Percentiles rank a stretch among this genome's conserved stretches.
phyloP scores from a whole-genome alignment of 306 rosid species.

The Cercis canadensis region DNA sequence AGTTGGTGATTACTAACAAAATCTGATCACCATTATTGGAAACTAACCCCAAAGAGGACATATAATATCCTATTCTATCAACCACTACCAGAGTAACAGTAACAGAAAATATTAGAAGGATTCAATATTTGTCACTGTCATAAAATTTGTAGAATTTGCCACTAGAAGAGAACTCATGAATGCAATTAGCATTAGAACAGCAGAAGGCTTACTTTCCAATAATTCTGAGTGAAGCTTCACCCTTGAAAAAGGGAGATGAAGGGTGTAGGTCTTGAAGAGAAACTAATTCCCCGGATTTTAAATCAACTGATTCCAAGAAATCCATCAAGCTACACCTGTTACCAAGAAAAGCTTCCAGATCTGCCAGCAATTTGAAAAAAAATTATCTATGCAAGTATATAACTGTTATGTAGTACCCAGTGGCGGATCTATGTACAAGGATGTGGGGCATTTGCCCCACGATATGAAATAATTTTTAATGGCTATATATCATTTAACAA shows the following conservation, averaged over 20 bases:
- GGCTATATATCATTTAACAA: no score
- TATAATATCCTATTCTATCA: not conserved
- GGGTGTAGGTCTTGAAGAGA: slow-evolving; percentile 54
- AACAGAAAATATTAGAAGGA: no score
- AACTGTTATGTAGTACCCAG: no score
- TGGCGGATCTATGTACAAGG: no score
- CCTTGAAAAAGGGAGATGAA: slow-evolving; percentile 73
- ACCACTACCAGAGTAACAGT: no score
- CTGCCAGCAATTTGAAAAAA: slow-evolving; percentile 17
- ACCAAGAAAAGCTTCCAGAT: slow-evolving; percentile 5
- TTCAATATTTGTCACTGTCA: not conserved
- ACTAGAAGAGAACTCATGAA: no score
- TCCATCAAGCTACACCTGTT: slow-evolving; percentile 35
- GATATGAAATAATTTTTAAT: no score
- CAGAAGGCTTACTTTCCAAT: slow-evolving; percentile 65
- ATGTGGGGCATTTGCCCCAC: no score
- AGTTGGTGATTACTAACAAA: not conserved
- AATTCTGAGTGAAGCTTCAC: slow-evolving; percentile 79
- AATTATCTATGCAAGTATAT: no score
- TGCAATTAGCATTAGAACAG: slow-evolving; percentile 2
- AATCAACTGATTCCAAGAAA: slow-evolving; percentile 8
- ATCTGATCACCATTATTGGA: not conserved
- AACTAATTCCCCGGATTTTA: slow-evolving; percentile 71
- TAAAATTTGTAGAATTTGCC: slow-evolving; percentile 20
- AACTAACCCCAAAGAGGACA: slow-evolving; percentile 12